Base-by-base conservation (phyloP, 2,329 filamentous ascomycete species). In the Sphaerulina populicola region DNA sequence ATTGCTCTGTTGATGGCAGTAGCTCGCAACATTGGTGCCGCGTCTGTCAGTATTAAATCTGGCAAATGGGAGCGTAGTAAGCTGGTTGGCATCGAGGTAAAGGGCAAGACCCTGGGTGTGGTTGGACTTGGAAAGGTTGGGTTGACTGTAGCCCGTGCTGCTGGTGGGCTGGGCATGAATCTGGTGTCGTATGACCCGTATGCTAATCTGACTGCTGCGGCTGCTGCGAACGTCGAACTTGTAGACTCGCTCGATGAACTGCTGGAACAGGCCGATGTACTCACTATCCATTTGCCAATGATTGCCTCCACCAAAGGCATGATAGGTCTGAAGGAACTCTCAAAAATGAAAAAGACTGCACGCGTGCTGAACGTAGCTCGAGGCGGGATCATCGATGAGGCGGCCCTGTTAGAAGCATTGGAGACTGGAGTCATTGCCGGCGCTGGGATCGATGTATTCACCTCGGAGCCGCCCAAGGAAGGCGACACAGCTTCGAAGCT, bases 281-380 rank as follows among this genome's bases (percentile, higher is more conserved):
- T 93, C 54, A 90, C 86, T 0, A 82, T 91, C 8, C 87, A 93
- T 63, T 91, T 86, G 0, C 88, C 88, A 0, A 73, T 93, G 50
- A 78, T 90, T 52, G 85, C 85, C 5, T 85, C 82, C 5, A 93
- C 87, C 0, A 76, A 83, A 52, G 85, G 86, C 49, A 77, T 93
- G 68, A 79, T 93, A 18, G 79, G 82, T 1, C 78, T 79, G 40
- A 68, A 73, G 0, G 85, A 91, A 66, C 69, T 91, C 7, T 72
- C 72, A 18, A 74, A 73, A 7, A 91, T 93, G 86, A 89, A 87
- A 64, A 74, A 73, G 14, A 83, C 83, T 7, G 82, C 86, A 0
- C 76, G 85, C 3, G 81, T 91, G 6, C 74, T 93, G 47, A 93
- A 93, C 55, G 86, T 91, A 0, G 86, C 86, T 1, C 74, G 87